Percentiles rank a stretch among this genome's conserved stretches.
These are phyloP conservation scores for Proliferodiscus dingleyae DNA, from an alignment of 2,329 filamentous ascomycete species.

Conservation along the genomic window DNA sequence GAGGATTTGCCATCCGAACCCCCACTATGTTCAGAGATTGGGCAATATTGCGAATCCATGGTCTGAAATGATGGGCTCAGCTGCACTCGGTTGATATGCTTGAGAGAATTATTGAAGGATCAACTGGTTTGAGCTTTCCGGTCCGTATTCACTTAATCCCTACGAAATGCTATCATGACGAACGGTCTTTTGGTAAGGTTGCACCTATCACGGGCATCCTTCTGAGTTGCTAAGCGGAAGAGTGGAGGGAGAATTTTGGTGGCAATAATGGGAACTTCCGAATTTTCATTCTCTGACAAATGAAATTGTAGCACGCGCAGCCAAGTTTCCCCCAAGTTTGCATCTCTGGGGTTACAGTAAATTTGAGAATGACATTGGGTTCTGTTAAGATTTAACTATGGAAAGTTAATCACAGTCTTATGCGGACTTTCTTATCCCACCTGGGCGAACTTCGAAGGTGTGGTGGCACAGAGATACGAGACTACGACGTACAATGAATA, in stretches of 20 bases:
- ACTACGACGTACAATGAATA: no score
- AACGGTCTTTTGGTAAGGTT: constrained; percentile 4
- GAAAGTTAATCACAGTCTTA: no score
- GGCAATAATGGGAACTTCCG: background rate
- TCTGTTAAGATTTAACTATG: no score
- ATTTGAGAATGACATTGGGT: no score
- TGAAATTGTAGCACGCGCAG: constrained; percentile 2
- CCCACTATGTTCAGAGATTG: background rate
- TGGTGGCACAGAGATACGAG: no score
- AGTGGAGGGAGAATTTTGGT: background rate
- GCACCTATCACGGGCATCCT: background rate
- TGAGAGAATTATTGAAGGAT: constrained; percentile 6
- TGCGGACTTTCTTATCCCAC: no score
- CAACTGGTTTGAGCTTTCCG: constrained; percentile 1
- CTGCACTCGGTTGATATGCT: constrained; percentile 1
- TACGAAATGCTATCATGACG: constrained; percentile 12
- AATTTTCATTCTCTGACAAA: constrained; percentile 6
- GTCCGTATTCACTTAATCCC: background rate
- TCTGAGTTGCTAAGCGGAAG: constrained; percentile 4
- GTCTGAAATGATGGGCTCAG: constrained; percentile 1
- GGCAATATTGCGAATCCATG: background rate
- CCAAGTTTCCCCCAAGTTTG: no score
- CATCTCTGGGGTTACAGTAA: no score
- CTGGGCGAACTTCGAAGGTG: no score
- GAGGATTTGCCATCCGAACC: background rate